Evolutionary conservation across 441 rosid genomes (phyloP), one percentile per base, ranked within the genome.

Genomic region (Mallotus japonicus): DNA sequence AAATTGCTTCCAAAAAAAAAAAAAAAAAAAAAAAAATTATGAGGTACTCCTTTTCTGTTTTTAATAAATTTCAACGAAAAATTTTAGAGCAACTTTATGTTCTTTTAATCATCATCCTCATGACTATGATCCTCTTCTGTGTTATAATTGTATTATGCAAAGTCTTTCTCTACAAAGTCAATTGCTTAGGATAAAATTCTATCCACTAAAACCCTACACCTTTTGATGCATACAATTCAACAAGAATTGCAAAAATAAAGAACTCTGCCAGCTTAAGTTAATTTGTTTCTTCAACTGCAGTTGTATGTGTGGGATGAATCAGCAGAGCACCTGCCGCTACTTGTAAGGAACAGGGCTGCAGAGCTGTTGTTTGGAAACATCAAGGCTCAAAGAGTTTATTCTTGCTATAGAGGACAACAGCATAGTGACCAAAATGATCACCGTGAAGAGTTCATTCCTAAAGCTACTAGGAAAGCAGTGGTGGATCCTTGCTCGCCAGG

Each of bases 301-400:
- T 76, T 87, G 73, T 86, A 85, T 40, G 79, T 83, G 66, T 87
- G 89, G 87, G 93, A 89, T 73, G 87, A 87, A 67, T 78, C 76
- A 6, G 87, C 76, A 6, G 87, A 80, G 11, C 79, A 83, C 72
- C 37, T 86, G 62, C 86, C 93, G 0, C 82, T 87, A 24, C 83
- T 83, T 4, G 81, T 86, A 37, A 83, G 78, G 74, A 87, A 87
- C 87, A 78, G 81, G 63, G 90, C 90, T 10, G 91, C 91, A 0
- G 88, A 87, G 75, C 61, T 83, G 56, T 74, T 87, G 79, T 87
- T 87, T 16, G 91, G 88, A 60, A 85, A 81, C 80, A 80, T 86
- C 71, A 81, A 69, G 62, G 91, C 93, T 4, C 87, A 85, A 65
- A 81, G 75, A 76, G 85, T 83, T n/a, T 58, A 79, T 57, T 63